Conservation (phyloP, 768 basidiomycete species). For the Suillus clintonianus region DNA sequence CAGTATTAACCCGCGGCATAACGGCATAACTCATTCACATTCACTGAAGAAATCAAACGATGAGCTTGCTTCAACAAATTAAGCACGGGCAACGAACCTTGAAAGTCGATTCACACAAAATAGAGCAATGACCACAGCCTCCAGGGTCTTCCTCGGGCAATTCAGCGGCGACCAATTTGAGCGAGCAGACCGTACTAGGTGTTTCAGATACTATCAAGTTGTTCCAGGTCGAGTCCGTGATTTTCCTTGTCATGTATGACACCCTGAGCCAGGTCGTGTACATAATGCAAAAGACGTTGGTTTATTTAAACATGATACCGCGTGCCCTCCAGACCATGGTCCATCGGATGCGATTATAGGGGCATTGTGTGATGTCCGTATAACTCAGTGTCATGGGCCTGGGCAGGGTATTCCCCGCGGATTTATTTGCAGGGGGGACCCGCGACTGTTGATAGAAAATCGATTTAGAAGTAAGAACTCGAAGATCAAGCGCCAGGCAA, state of each 20-base stretch:
- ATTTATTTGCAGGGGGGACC: neutral
- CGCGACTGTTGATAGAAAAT: neutral
- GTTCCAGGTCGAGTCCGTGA: neutral
- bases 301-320: neutral
- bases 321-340: neutral
- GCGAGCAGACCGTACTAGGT: neutral
- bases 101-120: neutral
- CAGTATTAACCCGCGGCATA: slow-evolving; percentile 1
- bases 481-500: neutral
- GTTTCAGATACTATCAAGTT: neutral
- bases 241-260: neutral
- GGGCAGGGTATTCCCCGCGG: neutral
- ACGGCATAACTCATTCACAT: neutral
- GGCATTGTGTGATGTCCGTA: neutral
- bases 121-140: neutral
- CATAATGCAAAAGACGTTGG: neutral
- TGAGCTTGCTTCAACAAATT: neutral
- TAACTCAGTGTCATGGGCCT: neutral
- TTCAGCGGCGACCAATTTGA: neutral
- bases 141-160: neutral
- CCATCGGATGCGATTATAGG: neutral
- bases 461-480: neutral
- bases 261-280: neutral
- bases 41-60: neutral
- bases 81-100: neutral